A percentile compares a stretch with the other conserved stretches of the same genome.
These are phyloP conservation scores for Cryptosporidium ryanae DNA, from an alignment of 169 alveolate genomes.

Conservation along the genomic window DNA sequence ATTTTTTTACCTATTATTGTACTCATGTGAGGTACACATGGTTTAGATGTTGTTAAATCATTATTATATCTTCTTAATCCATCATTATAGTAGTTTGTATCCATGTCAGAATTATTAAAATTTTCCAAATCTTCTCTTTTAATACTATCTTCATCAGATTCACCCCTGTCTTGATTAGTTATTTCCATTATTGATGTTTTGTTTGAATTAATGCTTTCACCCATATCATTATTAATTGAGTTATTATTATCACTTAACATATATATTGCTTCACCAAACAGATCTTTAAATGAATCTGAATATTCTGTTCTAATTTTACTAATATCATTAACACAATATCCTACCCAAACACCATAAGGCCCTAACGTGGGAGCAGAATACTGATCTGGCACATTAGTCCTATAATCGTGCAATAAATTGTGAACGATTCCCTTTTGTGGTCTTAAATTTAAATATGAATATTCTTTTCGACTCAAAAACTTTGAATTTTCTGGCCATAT, in stretches of 20 bases:
- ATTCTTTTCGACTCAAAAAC: conserved; percentile 33
- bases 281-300: neutral
- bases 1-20: conserved; percentile 41
- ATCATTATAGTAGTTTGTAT: conserved; percentile 14
- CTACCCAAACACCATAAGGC: conserved; percentile 72
- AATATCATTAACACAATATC: conserved; percentile 32
- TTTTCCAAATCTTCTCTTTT: neutral
- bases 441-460: conserved; percentile 63
- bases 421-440: conserved; percentile 73
- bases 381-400: conserved; percentile 67
- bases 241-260: neutral
- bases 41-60: conserved; percentile 30
- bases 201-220: neutral
- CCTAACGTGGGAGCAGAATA: conserved; percentile 73
- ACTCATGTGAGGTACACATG: conserved; percentile 65
- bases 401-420: conserved; percentile 53
- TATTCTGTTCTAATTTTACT: neutral
- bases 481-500: conserved; percentile 61
- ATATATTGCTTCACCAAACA: conserved; percentile 10
- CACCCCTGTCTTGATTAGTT: neutral
- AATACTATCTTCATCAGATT: neutral
- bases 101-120: neutral
- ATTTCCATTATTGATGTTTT: neutral
- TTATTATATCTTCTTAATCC: conserved; percentile 30
- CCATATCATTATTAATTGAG: neutral